A percentile compares a stretch with the other conserved stretches of the same genome.
These are phyloP conservation scores for Ogataea naganishii DNA, from an alignment of 805 yeast genomes.

Conservation along the genomic window DNA sequence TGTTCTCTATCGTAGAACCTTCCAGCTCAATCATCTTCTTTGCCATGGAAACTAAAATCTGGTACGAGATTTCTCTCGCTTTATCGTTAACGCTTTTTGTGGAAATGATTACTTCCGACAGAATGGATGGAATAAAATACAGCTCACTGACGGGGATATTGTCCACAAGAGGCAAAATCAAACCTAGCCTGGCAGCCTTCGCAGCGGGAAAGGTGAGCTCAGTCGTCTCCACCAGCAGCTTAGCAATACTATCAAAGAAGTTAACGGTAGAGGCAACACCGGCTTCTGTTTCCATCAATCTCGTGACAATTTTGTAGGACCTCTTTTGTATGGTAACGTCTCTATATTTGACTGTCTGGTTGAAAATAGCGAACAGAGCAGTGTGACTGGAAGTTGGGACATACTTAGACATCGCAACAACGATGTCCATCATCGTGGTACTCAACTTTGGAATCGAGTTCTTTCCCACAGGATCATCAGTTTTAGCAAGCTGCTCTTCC, in stretches of 20 bases:
- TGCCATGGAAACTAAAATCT: slow-evolving; percentile 73
- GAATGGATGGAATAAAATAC: slow-evolving; percentile 68
- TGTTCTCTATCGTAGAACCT: slow-evolving; percentile 60
- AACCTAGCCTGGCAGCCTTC: slow-evolving; percentile 68
- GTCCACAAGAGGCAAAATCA: slow-evolving; percentile 53
- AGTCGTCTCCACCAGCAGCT: slow-evolving; percentile 48
- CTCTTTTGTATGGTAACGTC: slow-evolving; percentile 79
- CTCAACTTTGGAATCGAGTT: slow-evolving; percentile 43
- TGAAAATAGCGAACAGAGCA: slow-evolving; percentile 73
- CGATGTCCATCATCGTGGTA: slow-evolving; percentile 84
- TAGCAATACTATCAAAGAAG: slow-evolving; percentile 51
- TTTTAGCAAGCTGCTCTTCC: slow-evolving; percentile 23
- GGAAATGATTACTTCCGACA: slow-evolving; percentile 82
- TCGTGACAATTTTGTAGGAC: slow-evolving; percentile 71
- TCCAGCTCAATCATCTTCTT: slow-evolving; percentile 48
- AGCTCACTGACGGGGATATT: slow-evolving; percentile 57
- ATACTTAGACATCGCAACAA: slow-evolving; percentile 80
- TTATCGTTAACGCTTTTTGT: slow-evolving; percentile 93
- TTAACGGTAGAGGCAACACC: slow-evolving; percentile 48
- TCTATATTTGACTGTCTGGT: slow-evolving; percentile 47
- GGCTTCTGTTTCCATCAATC: slow-evolving; percentile 57
- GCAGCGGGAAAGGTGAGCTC: slow-evolving; percentile 61
- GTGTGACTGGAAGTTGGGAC: slow-evolving; percentile 64
- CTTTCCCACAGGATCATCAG: slow-evolving; percentile 22
- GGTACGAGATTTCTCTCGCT: slow-evolving; percentile 75